phyloP scores from a whole-genome alignment of 1,284 basidiomycete genomes.

The Naganishia sp. region DNA sequence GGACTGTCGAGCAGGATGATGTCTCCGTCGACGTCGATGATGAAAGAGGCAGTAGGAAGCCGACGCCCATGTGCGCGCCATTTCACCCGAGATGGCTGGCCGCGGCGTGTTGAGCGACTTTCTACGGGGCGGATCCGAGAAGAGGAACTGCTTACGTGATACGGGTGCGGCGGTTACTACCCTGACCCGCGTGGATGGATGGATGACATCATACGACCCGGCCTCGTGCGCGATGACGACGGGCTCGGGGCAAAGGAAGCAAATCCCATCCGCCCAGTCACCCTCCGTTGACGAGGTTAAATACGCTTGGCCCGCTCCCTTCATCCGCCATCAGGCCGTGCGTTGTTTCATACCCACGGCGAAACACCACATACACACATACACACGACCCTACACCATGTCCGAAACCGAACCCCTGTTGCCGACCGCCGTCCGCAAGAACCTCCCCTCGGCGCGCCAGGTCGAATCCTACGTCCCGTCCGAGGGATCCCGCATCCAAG shows the following conservation, averaged over 20 bases:
- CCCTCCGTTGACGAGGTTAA: not conserved
- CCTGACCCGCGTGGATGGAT: not conserved
- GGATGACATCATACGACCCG: not conserved
- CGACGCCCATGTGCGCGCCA: conserved; percentile 13
- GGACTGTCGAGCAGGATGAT: not conserved
- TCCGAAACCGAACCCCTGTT: conserved; percentile 48
- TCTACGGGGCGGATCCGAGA: not conserved
- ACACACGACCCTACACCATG: conserved; percentile 32
- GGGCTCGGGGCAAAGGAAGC: not conserved
- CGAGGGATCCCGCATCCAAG: conserved; percentile 42
- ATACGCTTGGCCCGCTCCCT: not conserved
- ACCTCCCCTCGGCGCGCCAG: conserved; percentile 38
- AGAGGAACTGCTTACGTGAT: not conserved
- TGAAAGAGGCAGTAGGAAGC: not conserved
- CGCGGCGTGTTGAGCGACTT: conserved; percentile 2
- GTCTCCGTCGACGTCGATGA: not conserved
- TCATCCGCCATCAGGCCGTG: no score
- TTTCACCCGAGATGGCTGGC: conserved; percentile 11
- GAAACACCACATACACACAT: not conserved
- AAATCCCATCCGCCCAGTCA: not conserved
- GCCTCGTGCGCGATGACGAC: not conserved
- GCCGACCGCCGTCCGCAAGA: conserved; percentile 39
- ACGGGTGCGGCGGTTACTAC: not conserved
- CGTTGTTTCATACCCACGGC: not conserved
- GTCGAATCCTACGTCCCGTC: conserved; percentile 40